Percentiles rank a stretch among this genome's conserved stretches.
These are phyloP conservation scores for Coemansia asiatica DNA, from an alignment of 192 early-diverging fungal species.

Conservation along the genomic window DNA sequence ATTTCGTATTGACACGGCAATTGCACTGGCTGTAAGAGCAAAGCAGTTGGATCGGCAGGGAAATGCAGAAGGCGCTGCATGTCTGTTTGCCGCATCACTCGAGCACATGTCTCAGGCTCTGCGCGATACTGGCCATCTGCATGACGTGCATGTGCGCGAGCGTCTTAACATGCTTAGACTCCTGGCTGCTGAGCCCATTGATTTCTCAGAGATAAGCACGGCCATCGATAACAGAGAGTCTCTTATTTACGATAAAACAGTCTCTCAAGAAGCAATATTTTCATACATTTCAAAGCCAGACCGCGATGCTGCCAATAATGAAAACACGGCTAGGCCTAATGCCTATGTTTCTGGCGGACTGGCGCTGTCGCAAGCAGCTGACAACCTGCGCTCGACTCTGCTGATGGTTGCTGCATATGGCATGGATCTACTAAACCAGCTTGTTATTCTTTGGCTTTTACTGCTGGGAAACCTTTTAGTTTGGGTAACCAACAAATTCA, in stretches of 20 bases:
- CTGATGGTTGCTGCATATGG: not conserved
- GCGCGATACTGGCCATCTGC: constrained; percentile 4
- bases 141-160: constrained; percentile 15
- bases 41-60: constrained; percentile 38
- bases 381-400: constrained; percentile 14
- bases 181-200: constrained; percentile 5
- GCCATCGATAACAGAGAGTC: not conserved
- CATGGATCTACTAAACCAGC: constrained; percentile 20
- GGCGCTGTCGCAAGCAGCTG: not conserved
- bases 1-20: constrained; percentile 20
- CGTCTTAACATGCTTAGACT: constrained; percentile 23
- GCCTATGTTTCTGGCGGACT: not conserved
- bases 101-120: constrained; percentile 29
- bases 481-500: constrained; percentile 37
- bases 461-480: constrained; percentile 30
- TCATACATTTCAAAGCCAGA: no score
- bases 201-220: not conserved
- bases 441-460: constrained; percentile 29
- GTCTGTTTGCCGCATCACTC: constrained; percentile 18
- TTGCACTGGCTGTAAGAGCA: constrained; percentile 29
- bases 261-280: no score
- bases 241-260: no score
- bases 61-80: constrained; percentile 14
- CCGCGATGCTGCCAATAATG: no score
- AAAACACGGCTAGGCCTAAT: no score